Percentiles rank a stretch among this genome's conserved stretches.
phyloP scores from a whole-genome alignment of 768 basidiomycete genomes.

The Mycena belliarum region DNA sequence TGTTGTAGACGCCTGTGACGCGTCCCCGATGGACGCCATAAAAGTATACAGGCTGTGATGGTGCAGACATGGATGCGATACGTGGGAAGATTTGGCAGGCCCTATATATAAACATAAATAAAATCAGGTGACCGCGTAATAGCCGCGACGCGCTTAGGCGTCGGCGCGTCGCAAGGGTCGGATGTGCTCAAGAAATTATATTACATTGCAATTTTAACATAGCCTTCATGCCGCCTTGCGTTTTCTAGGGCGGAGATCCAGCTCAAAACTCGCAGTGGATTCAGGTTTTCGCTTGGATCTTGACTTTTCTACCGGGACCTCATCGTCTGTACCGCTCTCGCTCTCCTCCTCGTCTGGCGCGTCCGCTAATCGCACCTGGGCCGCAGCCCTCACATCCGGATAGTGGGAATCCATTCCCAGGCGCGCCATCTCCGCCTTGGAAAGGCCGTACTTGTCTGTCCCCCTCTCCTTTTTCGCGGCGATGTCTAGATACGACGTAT shows the following conservation, averaged over 20 bases:
- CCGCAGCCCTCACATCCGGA: conserved; percentile 17
- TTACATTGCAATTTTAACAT: not conserved
- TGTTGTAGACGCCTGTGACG: not conserved
- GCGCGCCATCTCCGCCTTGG: conserved; percentile 13
- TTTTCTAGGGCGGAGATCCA: conserved; percentile 5
- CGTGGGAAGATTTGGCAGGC: not conserved
- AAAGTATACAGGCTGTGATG: not conserved
- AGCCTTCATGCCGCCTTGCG: conserved; percentile 2
- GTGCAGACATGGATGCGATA: not conserved
- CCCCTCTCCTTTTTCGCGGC: conserved; percentile 20
- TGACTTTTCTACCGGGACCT: not conserved
- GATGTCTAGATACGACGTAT: conserved; percentile 17
- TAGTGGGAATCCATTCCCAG: conserved; percentile 18
- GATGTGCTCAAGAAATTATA: not conserved
- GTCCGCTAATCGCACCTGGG: not conserved
- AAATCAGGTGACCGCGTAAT: not conserved
- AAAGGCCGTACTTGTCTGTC: conserved; percentile 1
- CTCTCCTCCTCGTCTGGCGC: conserved; percentile 9
- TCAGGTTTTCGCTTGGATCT: conserved; percentile 15
- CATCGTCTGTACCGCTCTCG: conserved; percentile 12
- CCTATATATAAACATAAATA: too few species aligned
- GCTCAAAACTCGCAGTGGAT: not conserved
- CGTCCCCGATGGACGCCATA: not conserved
- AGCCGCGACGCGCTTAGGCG: not conserved
- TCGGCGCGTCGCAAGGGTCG: not conserved